phyloP scores from a whole-genome alignment of 176 grass and related monocot species.

The Tillandsia leiboldiana region DNA sequence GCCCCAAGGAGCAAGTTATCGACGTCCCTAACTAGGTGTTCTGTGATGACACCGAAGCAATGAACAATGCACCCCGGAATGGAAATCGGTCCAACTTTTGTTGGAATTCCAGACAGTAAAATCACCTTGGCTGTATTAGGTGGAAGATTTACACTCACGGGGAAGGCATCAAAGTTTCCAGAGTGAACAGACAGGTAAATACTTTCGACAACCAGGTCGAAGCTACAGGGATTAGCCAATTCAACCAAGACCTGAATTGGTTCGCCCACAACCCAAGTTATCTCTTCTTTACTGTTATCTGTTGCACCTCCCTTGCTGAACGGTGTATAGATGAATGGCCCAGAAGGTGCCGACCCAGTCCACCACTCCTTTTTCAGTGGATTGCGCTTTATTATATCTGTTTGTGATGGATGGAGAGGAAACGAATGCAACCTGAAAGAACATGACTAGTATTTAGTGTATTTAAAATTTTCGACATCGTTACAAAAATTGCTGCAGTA shows the following conservation, averaged over 20 bases:
- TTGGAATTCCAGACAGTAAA: constrained; percentile 88
- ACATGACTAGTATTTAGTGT: background rate
- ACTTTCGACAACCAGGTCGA: constrained; percentile 84
- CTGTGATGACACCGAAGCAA: constrained; percentile 97
- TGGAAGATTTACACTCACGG: constrained; percentile 75
- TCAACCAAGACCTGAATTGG: constrained; percentile 95
- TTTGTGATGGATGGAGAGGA: constrained; percentile 84
- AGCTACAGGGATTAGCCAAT: constrained; percentile 97
- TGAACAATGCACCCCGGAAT: constrained; percentile 99
- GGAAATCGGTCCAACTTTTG: constrained; percentile 63
- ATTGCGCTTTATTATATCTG: constrained; percentile 84
- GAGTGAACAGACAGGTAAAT: constrained; percentile 99
- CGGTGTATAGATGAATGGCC: constrained; percentile 98
- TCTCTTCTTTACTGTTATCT: constrained; percentile 57
- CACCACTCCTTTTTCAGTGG: constrained; percentile 96
- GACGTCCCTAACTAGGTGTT: constrained; percentile 97
- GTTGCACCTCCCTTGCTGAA: constrained; percentile 57
- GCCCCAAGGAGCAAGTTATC: constrained; percentile 90
- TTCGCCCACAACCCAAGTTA: constrained; percentile 95
- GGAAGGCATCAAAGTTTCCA: constrained; percentile 98
- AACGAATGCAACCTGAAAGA: constrained; percentile 89
- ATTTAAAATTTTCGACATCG: background rate
- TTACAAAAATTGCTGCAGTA: too few species aligned
- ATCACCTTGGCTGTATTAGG: constrained; percentile 91
- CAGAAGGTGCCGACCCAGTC: constrained; percentile 77